Percentiles rank a stretch among this genome's conserved stretches.
These are phyloP conservation scores for Trifolium subterraneum DNA, from an alignment of 306 rosid species.

Conservation along the genomic window DNA sequence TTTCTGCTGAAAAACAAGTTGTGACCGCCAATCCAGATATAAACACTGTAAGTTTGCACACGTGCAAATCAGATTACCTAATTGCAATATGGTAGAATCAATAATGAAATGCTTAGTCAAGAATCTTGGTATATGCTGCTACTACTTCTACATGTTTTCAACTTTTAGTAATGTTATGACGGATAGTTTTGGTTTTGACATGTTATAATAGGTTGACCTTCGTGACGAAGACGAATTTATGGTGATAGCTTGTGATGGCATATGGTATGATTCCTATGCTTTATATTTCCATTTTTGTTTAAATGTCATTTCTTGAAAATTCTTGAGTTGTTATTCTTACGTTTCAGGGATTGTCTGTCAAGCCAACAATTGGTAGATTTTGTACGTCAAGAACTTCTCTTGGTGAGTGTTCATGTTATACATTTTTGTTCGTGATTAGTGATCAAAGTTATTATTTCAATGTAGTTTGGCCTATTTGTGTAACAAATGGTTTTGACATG, in stretches of 20 bases:
- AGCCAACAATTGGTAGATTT: slow-evolving; percentile 93
- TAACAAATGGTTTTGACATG: slow-evolving; percentile 27
- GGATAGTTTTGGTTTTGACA: slow-evolving; percentile 19
- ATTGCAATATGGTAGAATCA: slow-evolving; percentile 10
- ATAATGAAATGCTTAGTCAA: slow-evolving; percentile 11
- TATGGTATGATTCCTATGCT: slow-evolving; percentile 76
- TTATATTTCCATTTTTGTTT: not conserved
- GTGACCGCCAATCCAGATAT: slow-evolving; percentile 90
- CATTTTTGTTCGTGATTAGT: not conserved
- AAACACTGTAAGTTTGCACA: slow-evolving; percentile 63
- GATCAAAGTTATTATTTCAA: not conserved
- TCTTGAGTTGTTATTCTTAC: not conserved
- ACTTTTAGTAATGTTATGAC: not conserved
- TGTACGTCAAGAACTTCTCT: slow-evolving; percentile 68
- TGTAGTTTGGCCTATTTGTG: not conserved
- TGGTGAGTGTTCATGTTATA: slow-evolving; percentile 53
- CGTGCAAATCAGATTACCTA: not conserved
- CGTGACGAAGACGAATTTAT: slow-evolving; percentile 79
- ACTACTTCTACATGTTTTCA: not conserved
- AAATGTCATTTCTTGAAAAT: not conserved
- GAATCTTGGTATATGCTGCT: not conserved
- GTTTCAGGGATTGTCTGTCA: slow-evolving; percentile 87
- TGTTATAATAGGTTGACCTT: slow-evolving; percentile 67
- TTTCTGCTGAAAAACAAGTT: slow-evolving; percentile 80
- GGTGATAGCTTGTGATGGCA: slow-evolving; percentile 75